Conservation (phyloP, 2,329 filamentous ascomycete species). For the Fusarium cyanostomum region DNA sequence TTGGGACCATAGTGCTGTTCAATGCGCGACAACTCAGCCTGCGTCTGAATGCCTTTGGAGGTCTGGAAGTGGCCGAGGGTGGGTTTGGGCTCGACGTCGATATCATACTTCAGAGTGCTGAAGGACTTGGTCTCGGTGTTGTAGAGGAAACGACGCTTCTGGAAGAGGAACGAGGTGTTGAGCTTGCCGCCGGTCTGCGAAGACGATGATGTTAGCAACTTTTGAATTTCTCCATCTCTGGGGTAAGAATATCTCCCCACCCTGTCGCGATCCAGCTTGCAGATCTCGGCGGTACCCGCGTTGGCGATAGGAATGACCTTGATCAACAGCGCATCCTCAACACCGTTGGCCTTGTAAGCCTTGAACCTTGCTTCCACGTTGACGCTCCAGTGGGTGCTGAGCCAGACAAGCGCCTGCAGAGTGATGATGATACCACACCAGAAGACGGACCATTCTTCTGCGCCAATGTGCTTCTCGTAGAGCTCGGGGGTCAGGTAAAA, state of each 20-base stretch:
- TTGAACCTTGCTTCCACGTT: conserved; percentile 85
- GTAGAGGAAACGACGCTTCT: conserved; percentile 96
- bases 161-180: conserved; percentile 91
- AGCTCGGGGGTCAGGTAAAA: conserved; percentile 84
- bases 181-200: conserved; percentile 73
- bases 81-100: conserved; percentile 88
- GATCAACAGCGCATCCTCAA: conserved; percentile 83
- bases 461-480: conserved; percentile 91
- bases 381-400: conserved; percentile 98
- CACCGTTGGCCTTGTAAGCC: conserved; percentile 72
- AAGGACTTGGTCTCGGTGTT: conserved; percentile 77
- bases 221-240: conserved; percentile 5
- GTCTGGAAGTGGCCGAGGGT: conserved; percentile 80
- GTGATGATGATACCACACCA: conserved; percentile 91
- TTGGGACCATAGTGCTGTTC: conserved; percentile 96
- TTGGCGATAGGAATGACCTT: conserved; percentile 93
- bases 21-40: conserved; percentile 79
- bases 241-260: conserved; percentile 48
- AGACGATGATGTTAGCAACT: conserved; percentile 17
- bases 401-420: conserved; percentile 86
- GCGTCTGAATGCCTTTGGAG: conserved; percentile 76
- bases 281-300: conserved; percentile 89
- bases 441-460: conserved; percentile 98
- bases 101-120: conserved; percentile 80
- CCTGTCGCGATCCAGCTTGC: conserved; percentile 79